Percentiles rank a stretch among this genome's conserved stretches.
Evolutionary conservation across 176 grass and related monocot genomes (phyloP).

Genomic region (Triticum timopheevii): DNA sequence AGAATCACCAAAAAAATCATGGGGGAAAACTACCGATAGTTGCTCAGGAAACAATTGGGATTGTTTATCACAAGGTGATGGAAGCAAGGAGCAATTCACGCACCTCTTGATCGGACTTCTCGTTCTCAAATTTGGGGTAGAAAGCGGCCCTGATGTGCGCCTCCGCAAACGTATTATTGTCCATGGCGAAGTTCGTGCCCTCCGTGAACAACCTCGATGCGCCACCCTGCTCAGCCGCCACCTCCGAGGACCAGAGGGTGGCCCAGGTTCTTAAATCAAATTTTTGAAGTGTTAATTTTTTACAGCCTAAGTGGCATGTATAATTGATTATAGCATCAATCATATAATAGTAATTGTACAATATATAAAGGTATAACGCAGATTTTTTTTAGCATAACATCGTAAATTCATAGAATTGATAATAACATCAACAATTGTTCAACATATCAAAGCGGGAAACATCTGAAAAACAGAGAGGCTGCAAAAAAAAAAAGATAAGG

Average conservation of each 20-base stretch:
- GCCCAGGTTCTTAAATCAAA: not conserved
- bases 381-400: too few species aligned
- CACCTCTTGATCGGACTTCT: conserved; percentile 91
- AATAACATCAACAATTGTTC: too few species aligned
- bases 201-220: conserved; percentile 54
- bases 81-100: not conserved
- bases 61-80: not conserved
- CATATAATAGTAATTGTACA: not conserved
- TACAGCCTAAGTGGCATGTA: not conserved
- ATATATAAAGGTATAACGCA: too few species aligned
- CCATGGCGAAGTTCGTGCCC: conserved; percentile 47
- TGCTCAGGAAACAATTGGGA: not conserved
- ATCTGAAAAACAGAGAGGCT: too few species aligned
- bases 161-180: conserved; percentile 53
- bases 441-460: too few species aligned
- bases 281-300: not conserved
- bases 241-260: not conserved
- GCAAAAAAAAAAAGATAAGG: too few species aligned
- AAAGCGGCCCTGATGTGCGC: conserved; percentile 81
- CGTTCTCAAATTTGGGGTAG: conserved; percentile 97
- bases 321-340: not conserved
- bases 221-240: conserved; percentile 14
- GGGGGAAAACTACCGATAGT: not conserved
- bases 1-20: not conserved
- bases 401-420: too few species aligned